These are phyloP conservation scores for Primulina tabacum DNA, from an alignment of 257 asterid genomes.

Conservation along the genomic window DNA sequence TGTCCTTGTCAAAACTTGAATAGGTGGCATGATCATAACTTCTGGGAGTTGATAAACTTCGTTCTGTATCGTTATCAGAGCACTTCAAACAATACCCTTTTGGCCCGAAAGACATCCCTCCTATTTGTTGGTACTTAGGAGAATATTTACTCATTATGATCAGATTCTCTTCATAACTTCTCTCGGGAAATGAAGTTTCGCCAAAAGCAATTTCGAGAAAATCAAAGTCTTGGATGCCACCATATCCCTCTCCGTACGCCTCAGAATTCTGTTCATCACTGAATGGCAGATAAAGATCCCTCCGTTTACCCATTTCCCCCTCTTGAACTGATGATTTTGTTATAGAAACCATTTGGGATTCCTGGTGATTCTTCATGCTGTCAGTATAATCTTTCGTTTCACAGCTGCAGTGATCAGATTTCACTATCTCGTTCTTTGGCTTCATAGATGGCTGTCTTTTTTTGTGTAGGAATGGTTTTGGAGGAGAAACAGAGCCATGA, in stretches of 20 bases:
- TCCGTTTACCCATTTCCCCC: slow-evolving; percentile 8
- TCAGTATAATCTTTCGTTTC: slow-evolving; percentile 25
- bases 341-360: slow-evolving; percentile 22
- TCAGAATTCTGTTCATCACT: slow-evolving; percentile 14
- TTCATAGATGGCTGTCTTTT: slow-evolving; percentile 43
- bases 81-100: slow-evolving; percentile 32
- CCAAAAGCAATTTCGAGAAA: slow-evolving; percentile 43
- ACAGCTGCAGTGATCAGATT: slow-evolving; percentile 22
- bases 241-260: slow-evolving; percentile 22
- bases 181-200: slow-evolving; percentile 50
- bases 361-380: slow-evolving; percentile 30
- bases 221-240: slow-evolving; percentile 19
- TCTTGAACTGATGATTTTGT: slow-evolving; percentile 31
- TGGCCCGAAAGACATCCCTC: slow-evolving; percentile 24
- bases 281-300: slow-evolving; percentile 24
- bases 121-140: slow-evolving; percentile 24
- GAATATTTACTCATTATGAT: slow-evolving; percentile 32
- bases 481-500: slow-evolving; percentile 34
- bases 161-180: slow-evolving; percentile 43
- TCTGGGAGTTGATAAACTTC: slow-evolving; percentile 17
- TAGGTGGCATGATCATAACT: slow-evolving; percentile 17
- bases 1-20: slow-evolving; percentile 10
- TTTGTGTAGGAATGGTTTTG: slow-evolving; percentile 41
- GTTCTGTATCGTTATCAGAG: slow-evolving; percentile 28
- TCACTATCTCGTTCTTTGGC: slow-evolving; percentile 34